phyloP scores from a whole-genome alignment of 169 alveolate species.

The Plasmodium billcollinsi region DNA sequence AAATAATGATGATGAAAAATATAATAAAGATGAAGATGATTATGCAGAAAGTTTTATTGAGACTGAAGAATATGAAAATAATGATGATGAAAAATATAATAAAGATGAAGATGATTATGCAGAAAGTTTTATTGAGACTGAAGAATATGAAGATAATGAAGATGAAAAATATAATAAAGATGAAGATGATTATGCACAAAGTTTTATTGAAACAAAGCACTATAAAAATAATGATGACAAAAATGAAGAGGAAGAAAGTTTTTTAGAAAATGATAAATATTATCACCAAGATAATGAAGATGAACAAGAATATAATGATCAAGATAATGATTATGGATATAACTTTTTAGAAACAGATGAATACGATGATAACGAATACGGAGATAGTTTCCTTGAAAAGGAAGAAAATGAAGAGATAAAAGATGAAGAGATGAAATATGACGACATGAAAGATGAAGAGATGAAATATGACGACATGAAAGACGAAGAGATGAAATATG shows the following conservation, averaged over 20 bases:
- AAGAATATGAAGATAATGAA: neutral
- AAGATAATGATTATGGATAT: constrained; percentile 8
- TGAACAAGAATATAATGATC: constrained; percentile 4
- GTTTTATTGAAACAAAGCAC: no score
- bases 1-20: neutral
- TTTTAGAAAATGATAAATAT: constrained; percentile 22
- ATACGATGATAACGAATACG: constrained; percentile 27
- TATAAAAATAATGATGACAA: neutral
- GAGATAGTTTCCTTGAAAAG: constrained; percentile 34
- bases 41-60: constrained; percentile 11
- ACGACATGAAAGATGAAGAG: constrained; percentile 2
- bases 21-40: neutral
- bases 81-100: neutral
- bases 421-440: neutral
- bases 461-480: neutral
- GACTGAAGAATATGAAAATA: constrained; percentile 15
- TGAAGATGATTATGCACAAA: neutral
- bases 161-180: neutral
- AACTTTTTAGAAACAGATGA: constrained; percentile 48
- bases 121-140: constrained; percentile 17
- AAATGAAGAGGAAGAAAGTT: constrained; percentile 17
- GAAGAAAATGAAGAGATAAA: constrained; percentile 8
- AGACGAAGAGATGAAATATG: neutral
- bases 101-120: constrained; percentile 9
- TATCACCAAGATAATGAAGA: constrained; percentile 1